Evolutionary conservation across 2,329 filamentous ascomycete genomes (phyloP), one percentile per base, ranked within the genome.

Genomic region (Elsinoe ampelina): DNA sequence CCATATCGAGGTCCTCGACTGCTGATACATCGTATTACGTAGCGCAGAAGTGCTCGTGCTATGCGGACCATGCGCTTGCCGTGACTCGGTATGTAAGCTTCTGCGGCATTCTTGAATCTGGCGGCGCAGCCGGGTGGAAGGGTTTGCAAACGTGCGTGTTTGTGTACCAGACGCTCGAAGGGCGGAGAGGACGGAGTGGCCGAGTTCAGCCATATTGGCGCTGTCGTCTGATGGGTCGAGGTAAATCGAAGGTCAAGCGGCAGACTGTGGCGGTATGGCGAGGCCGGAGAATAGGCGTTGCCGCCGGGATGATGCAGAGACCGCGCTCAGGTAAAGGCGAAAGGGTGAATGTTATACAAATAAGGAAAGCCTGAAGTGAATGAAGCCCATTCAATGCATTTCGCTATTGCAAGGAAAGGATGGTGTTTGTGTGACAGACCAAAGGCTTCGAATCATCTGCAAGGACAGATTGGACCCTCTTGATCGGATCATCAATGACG

Each of bases 31-130:
- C 4, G 30, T 38, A 10, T 7, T 11, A 6, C 34, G 20, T 52
- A 38, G 15, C 15, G 13, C 13, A 15, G 48, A 52, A 13, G 32
- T 22, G n/a, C 20, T 22, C 10, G 41, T 26, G 41, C 41, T 26
- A 26, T 45, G 41, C 41, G 41, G 26, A 8, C 13, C 6, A 13
- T 38, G 48, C 6, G 13, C 13, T 20, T 38, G 48, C 6, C 38
- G 19, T 17, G 43, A 15, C 22, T 26, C 30, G 10, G 45, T 45
- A 41, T 43, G 45, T 34, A 57, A 30, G 11, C 55, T 42, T 43
- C 66, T 66, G 10, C 65, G 61, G 42, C 64, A 61, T n/a, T 55
- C 20, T n/a, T 41, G 55, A 15, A 56, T 39, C 38, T 13, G 22
- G 11, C 32, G 17, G 15, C 26, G 15, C 13, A 59, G 13, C 6